Conservation (phyloP, 371 early-diverging fungal species). For the Apophysomyces sp. region DNA sequence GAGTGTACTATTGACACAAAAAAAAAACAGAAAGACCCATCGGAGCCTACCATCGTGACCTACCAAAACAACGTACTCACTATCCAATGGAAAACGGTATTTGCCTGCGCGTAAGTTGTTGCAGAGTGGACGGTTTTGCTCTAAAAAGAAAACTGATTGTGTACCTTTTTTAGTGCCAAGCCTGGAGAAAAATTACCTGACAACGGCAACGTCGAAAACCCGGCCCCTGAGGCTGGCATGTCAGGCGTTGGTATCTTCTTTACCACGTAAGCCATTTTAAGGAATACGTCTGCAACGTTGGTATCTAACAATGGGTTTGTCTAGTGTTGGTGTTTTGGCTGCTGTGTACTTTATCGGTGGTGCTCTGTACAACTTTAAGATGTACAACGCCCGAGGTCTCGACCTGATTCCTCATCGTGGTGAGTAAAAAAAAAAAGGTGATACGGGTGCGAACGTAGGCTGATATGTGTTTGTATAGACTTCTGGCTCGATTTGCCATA, state of each 20-base stretch:
- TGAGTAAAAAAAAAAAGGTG: slow-evolving; percentile 11
- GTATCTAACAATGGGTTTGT: not conserved
- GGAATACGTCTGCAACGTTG: not conserved
- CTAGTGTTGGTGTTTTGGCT: slow-evolving; percentile 42
- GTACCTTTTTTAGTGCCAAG: slow-evolving; percentile 12
- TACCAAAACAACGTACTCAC: slow-evolving; percentile 34
- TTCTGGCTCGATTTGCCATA: slow-evolving; percentile 55
- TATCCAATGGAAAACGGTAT: slow-evolving; percentile 46
- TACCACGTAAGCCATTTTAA: slow-evolving; percentile 40
- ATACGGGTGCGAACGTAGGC: too few relatives aligned
- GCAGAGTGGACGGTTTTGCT: not conserved
- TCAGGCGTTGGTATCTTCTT: slow-evolving; percentile 55
- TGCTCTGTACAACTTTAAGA: slow-evolving; percentile 56
- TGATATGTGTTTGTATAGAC: slow-evolving; percentile 17
- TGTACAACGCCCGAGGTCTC: slow-evolving; percentile 59
- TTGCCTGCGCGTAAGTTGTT: slow-evolving; percentile 45
- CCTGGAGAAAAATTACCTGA: slow-evolving; percentile 28
- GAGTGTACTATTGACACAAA: not conserved
- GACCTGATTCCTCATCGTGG: slow-evolving; percentile 64
- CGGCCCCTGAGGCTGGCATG: slow-evolving; percentile 26
- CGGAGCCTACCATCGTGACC: slow-evolving; percentile 25
- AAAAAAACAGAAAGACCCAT: slow-evolving; percentile 13
- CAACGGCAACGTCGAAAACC: slow-evolving; percentile 6
- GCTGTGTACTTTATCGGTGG: slow-evolving; percentile 60
- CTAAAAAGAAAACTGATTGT: not conserved